Evolutionary conservation across 2,329 filamentous ascomycete species (phyloP), one percentile per base, ranked within the genome.

Genomic region (Ophiostoma fasciatum): DNA sequence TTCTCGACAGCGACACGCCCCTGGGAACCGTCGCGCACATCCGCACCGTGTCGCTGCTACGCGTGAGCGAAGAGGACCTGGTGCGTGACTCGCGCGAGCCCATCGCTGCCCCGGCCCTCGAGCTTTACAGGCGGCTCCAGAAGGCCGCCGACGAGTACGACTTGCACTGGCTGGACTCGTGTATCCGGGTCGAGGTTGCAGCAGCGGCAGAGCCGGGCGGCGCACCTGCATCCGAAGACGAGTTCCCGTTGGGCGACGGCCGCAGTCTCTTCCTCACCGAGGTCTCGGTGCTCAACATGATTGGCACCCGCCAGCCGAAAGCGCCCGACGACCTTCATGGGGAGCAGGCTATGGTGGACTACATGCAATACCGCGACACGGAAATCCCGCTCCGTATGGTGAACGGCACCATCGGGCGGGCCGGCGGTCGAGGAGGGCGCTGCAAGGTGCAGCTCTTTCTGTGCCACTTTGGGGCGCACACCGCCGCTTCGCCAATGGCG

Each of bases 381-480:
- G 14, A 18, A 12, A 28, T 22, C n/a, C 32, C 37, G 3, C 4
- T 42, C 5, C 14, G 15, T 7, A 22, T 44, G 12, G 32, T 44
- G 33, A 44, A 44, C 31, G 40, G 40, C 22, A 36, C 20, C 31
- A 35, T 38, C 8, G 22, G 17, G 9, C 37, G n/a, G 2, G 7
- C n/a, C 4, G 17, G n/a, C 13, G 18, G 28, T n/a, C 19, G 4
- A 7, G 19, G 7, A 15, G n/a, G n/a, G 19, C 30, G 26, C 13
- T 17, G 25, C 23, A 44, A 44, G 29, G 42, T 44, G 23, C 42
- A 42, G 38, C 36, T 44, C 25, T 40, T 42, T 15, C 35, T 37
- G 38, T 42, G 37, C 37, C 40, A 44, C 25, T 7, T 11, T 4
- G 15, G 2, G 2, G 17, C 13, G 7, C 5, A 17, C 6, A 1